Conservation (phyloP, 2,329 filamentous ascomycete species). For the Pseudocercospora cruenta region DNA sequence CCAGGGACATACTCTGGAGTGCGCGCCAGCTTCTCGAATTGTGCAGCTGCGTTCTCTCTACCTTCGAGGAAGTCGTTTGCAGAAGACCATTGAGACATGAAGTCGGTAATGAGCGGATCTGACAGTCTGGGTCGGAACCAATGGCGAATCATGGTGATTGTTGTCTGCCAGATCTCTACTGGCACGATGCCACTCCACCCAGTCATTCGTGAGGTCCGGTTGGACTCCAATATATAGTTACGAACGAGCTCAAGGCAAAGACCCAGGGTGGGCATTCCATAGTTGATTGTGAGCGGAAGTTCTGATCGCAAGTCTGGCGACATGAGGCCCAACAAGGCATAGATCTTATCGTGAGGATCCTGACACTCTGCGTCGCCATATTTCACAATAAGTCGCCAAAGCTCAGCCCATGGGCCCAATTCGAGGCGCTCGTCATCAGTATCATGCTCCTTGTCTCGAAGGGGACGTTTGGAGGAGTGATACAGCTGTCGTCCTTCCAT, state of each 20-base stretch:
- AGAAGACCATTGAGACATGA: neutral
- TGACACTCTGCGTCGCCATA: neutral
- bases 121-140: neutral
- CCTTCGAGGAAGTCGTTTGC: neutral
- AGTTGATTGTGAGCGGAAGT: neutral
- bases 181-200: neutral
- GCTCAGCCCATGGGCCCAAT: neutral
- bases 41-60: neutral
- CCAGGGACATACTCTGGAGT: neutral
- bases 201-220: neutral
- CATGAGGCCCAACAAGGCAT: neutral
- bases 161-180: neutral
- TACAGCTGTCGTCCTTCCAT: neutral
- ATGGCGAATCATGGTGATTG: neutral
- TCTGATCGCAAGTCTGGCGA: neutral
- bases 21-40: neutral
- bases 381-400: slow-evolving; percentile 56
- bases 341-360: neutral
- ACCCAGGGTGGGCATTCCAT: neutral
- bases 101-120: neutral
- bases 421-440: neutral
- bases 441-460: too few relatives aligned
- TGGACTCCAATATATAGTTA: neutral
- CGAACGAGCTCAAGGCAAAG: neutral
- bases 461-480: neutral